Evolutionary conservation across 1,284 basidiomycete species (phyloP).

Genomic region (Moesziomyces sp.): DNA sequence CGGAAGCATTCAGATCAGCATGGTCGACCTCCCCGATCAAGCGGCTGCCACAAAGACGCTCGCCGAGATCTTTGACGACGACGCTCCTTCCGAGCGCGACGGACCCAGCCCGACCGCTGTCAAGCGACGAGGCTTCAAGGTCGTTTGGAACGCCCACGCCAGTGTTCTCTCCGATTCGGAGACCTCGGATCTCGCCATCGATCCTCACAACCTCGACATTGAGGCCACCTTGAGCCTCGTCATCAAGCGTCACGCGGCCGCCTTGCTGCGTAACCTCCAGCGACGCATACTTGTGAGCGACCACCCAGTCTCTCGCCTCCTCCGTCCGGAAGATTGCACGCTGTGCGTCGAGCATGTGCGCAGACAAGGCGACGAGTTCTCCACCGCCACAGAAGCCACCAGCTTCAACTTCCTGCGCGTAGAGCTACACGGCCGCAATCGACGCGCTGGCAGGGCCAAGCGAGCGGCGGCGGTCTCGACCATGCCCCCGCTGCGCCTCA

Average conservation of each 20-base stretch:
- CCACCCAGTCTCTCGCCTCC: constrained; percentile 34
- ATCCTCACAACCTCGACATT: constrained; percentile 30
- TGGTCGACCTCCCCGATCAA: constrained; percentile 31
- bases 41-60: constrained; percentile 26
- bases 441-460: not conserved
- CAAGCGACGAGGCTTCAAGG: constrained; percentile 31
- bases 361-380: constrained; percentile 32
- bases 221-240: constrained; percentile 30
- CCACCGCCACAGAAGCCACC: constrained; percentile 22
- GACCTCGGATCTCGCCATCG: constrained; percentile 15
- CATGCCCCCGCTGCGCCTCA: constrained; percentile 40
- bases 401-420: constrained; percentile 34
- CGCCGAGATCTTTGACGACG: constrained; percentile 24
- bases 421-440: constrained; percentile 15
- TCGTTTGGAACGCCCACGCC: constrained; percentile 29
- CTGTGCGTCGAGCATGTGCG: constrained; percentile 27
- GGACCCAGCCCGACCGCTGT: constrained; percentile 3
- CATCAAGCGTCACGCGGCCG: constrained; percentile 28
- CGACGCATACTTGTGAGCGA: constrained; percentile 39
- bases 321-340: constrained; percentile 37
- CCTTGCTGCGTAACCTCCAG: constrained; percentile 40
- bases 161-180: constrained; percentile 30
- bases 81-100: not conserved
- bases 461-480: constrained; percentile 2
- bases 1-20: constrained; percentile 35